phyloP scores from a whole-genome alignment of 75 land plant species.

The Pinus taeda region DNA sequence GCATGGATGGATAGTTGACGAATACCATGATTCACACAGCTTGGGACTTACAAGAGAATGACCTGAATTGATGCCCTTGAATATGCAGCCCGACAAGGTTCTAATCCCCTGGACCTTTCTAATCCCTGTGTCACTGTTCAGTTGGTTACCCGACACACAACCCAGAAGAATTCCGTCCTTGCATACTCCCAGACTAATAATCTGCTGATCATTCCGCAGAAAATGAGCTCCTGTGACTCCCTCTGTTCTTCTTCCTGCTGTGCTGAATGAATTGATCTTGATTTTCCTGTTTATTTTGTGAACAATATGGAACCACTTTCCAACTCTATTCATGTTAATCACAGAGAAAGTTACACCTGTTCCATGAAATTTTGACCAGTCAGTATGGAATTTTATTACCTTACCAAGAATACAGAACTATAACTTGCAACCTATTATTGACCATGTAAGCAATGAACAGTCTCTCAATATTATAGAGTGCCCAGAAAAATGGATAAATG shows the following conservation, averaged over 20 bases:
- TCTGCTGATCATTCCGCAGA: not conserved
- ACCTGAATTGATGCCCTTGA: not conserved
- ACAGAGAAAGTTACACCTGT: too few species aligned
- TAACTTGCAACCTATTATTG: too few species aligned
- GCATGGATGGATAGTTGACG: not conserved
- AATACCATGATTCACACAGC: not conserved
- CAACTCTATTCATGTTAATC: conserved; percentile 8
- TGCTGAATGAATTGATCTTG: not conserved
- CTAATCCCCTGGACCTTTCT: not conserved
- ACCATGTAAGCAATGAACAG: too few species aligned
- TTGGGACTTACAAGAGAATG: conserved; percentile 2
- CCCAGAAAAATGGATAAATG: too few species aligned
- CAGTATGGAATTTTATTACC: too few species aligned
- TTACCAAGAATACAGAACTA: too few species aligned
- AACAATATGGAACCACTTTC: conserved; percentile 3
- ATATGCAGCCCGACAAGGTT: not conserved
- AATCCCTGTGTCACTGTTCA: not conserved
- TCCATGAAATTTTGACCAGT: too few species aligned
- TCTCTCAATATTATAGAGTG: too few species aligned
- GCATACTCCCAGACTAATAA: too few species aligned
- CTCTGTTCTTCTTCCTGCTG: not conserved
- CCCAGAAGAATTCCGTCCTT: conserved; percentile 1
- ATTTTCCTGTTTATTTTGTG: not conserved
- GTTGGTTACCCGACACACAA: not conserved
- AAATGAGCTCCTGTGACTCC: not conserved